A percentile compares a stretch with the other conserved stretches of the same genome.
phyloP scores from a whole-genome alignment of 108 stramenopile genomes.

The Cyclotella cryptica region DNA sequence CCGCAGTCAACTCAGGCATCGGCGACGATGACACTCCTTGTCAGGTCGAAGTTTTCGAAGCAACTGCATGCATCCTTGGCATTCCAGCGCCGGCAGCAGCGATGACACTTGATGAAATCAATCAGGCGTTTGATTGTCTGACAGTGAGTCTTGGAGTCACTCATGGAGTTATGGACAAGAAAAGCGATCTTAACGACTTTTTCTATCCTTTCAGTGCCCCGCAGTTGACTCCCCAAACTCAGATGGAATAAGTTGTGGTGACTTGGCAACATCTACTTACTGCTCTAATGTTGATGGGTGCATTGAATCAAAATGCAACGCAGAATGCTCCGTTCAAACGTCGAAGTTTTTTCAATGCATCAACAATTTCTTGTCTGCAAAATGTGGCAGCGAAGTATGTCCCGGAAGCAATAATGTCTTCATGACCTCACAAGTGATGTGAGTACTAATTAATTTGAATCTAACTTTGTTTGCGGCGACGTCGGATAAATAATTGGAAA shows the following conservation, averaged over 20 bases:
- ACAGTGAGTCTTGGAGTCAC: not conserved
- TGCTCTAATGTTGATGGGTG: not conserved
- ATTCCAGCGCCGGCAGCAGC: not conserved
- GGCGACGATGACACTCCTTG: not conserved
- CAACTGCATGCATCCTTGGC: not conserved
- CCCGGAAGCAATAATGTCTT: not conserved
- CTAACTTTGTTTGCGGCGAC: too few species aligned
- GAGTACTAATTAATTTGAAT: too few species aligned
- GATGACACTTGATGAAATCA: not conserved
- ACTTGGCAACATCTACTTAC: not conserved
- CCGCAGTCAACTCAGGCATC: constrained; percentile 3
- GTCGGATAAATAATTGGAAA: too few species aligned
- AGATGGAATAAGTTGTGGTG: not conserved
- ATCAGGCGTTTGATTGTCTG: not conserved
- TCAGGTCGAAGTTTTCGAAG: not conserved
- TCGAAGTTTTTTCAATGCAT: not conserved
- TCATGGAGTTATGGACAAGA: not conserved
- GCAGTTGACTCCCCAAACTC: not conserved
- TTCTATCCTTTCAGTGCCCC: not conserved
- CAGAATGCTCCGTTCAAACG: not conserved
- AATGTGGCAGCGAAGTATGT: not conserved
- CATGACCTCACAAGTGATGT: too few species aligned
- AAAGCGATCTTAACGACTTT: not conserved
- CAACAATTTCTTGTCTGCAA: not conserved
- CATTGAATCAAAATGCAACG: not conserved